Evolutionary conservation across 2,329 filamentous ascomycete species (phyloP), one percentile per base, ranked within the genome.

Genomic region (Aaosphaeria arxii): DNA sequence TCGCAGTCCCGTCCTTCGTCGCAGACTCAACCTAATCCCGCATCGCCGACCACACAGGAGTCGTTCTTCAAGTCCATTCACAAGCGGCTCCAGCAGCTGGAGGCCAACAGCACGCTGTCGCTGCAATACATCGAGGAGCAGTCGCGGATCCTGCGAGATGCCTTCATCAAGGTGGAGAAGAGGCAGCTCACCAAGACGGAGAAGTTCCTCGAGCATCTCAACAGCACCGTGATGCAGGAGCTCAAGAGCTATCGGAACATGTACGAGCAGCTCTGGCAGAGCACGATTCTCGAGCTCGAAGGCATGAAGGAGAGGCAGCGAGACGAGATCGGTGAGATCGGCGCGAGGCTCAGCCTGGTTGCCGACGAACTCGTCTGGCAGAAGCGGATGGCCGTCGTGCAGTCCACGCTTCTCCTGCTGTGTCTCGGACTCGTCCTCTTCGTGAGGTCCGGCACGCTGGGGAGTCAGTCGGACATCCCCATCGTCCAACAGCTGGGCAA

Each of bases 21-120:
- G 6, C 62, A 77, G 39, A 71, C 74, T 29, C 71, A 81, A 57
- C 73, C 77, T 1, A 64, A 59, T 30, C 70, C 79, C 1, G 71
- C 87, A 1, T 82, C 84, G 1, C 91, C 92, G 2, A 91, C 91
- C 0, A 94, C 95, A 1, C 94, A 99, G 69, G 94, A 99, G 67
- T 94, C 89, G 1, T 97, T 99, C 71, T 99, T 96, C 80, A 97
- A 97, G 69, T 89, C 91, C 4, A 87, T 97, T 6, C 90, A 91
- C 54, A 97, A 97, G 70, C 88, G 94, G 1, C 79, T 99, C 4
- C 89, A 92, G 55, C 85, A 91, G 59, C 84, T 97, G 6, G 94
- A 99, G 70, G 83, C 89, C 11, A 99, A 97, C 67, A 90, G 91
- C 7, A 95, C 92, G 0, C 78, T 97, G 7, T 96, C 91, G 0